These are phyloP conservation scores for Fusarium kyushuense DNA, from an alignment of 2,329 filamentous ascomycete species.

Conservation along the genomic window DNA sequence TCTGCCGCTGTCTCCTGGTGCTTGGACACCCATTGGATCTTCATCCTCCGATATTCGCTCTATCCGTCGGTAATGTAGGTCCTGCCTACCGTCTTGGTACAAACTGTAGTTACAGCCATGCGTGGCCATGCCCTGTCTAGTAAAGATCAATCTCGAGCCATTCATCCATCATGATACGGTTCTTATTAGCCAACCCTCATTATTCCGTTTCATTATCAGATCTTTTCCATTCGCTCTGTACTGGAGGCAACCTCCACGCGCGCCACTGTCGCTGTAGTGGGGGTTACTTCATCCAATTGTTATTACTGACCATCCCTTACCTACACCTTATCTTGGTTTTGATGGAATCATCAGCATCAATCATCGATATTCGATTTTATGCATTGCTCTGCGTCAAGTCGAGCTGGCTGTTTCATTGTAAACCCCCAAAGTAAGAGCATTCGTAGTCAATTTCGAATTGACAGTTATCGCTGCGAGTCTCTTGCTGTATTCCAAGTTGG, in stretches of 20 bases:
- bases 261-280: conserved; percentile 34
- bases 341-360: conserved; percentile 37
- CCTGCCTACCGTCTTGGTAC: conserved; percentile 26
- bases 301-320: conserved; percentile 1
- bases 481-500: conserved; percentile 13
- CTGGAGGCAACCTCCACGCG: conserved; percentile 31
- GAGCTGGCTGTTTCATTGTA: conserved; percentile 20
- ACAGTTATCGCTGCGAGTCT: conserved; percentile 9
- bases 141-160: conserved; percentile 37
- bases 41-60: conserved; percentile 39
- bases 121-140: conserved; percentile 31
- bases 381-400: conserved; percentile 13
- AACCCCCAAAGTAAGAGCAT: background rate
- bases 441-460: conserved; percentile 25
- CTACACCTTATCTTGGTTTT: conserved; percentile 37
- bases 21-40: conserved; percentile 14
- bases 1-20: conserved; percentile 10
- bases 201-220: conserved; percentile 40
- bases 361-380: conserved; percentile 22
- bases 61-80: conserved; percentile 24
- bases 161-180: conserved; percentile 34
- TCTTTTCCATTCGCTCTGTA: conserved; percentile 38
- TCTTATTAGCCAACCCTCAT: conserved; percentile 44
- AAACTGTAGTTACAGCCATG: background rate
- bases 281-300: conserved; percentile 22